Conservation (phyloP, 31 red algal genomes). For the Asparagopsis taxiformis region DNA sequence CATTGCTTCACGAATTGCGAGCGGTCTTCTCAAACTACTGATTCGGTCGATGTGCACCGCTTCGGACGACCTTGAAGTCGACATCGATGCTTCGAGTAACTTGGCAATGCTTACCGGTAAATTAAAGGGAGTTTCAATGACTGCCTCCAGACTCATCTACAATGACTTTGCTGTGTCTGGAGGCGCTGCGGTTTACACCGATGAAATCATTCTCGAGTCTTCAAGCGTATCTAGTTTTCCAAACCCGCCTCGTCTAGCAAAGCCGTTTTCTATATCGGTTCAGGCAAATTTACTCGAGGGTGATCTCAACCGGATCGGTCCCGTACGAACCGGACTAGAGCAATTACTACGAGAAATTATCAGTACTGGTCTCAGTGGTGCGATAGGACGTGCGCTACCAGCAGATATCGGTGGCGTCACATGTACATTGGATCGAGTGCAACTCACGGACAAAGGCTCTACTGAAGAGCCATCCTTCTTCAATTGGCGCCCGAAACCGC, state of each 20-base stretch:
- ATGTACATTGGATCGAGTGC: conserved; percentile 2
- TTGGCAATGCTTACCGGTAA: conserved; percentile 6
- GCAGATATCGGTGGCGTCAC: conserved; percentile 15
- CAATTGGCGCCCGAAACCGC: no score
- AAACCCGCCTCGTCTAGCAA: background rate
- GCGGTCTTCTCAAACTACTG: conserved; percentile 11
- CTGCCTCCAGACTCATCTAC: background rate
- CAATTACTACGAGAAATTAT: conserved; percentile 6
- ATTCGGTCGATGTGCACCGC: conserved; percentile 11
- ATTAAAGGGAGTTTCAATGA: conserved; percentile 12
- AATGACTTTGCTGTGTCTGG: conserved; percentile 13
- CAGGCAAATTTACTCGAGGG: conserved; percentile 22
- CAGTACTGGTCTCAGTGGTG: conserved; percentile 17
- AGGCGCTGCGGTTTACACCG: conserved; percentile 21
- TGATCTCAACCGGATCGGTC: conserved; percentile 20
- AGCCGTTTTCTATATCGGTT: conserved; percentile 35
- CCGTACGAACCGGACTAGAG: conserved; percentile 12
- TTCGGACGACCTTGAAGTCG: conserved; percentile 17
- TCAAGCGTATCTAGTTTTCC: background rate
- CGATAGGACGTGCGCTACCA: conserved; percentile 14
- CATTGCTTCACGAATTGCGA: conserved; percentile 11
- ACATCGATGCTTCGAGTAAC: conserved; percentile 17
- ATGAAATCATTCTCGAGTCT: conserved; percentile 2
- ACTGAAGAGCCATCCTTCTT: background rate
- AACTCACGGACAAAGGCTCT: conserved; percentile 1